Conservation (phyloP, 495 filamentous ascomycete species). For the Podospora appendiculata region DNA sequence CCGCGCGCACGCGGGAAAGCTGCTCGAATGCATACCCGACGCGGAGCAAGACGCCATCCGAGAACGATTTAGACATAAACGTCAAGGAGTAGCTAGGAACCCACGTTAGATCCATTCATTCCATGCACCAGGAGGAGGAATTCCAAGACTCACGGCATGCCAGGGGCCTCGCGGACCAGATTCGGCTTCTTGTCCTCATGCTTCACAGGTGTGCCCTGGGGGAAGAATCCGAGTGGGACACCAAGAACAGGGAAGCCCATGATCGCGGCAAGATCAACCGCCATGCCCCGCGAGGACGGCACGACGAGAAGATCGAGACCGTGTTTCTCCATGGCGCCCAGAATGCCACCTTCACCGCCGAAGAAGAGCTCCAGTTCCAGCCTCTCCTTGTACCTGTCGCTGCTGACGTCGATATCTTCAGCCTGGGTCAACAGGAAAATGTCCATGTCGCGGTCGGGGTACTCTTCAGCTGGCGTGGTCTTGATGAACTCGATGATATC, state of each 20-base stretch:
- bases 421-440: background rate
- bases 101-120: background rate
- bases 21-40: background rate
- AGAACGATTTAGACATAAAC: background rate
- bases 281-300: background rate
- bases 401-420: background rate
- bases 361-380: background rate
- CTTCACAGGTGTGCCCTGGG: background rate
- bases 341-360: background rate
- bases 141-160: background rate
- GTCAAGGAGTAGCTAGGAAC: background rate
- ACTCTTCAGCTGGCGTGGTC: background rate
- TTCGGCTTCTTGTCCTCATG: background rate
- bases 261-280: background rate
- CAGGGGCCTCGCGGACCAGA: background rate
- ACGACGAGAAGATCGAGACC: background rate
- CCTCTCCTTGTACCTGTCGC: background rate
- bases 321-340: background rate
- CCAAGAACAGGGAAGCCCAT: background rate
- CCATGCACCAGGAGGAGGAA: background rate
- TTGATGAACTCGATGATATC: conserved; percentile 1
- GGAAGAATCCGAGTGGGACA: background rate
- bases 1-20: background rate
- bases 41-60: background rate
- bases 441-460: background rate